A percentile compares a stretch with the other conserved stretches of the same genome.
Evolutionary conservation across 225 moss, liverwort and hornwort species (phyloP).

Genomic region (Sphagnum tenellum): DNA sequence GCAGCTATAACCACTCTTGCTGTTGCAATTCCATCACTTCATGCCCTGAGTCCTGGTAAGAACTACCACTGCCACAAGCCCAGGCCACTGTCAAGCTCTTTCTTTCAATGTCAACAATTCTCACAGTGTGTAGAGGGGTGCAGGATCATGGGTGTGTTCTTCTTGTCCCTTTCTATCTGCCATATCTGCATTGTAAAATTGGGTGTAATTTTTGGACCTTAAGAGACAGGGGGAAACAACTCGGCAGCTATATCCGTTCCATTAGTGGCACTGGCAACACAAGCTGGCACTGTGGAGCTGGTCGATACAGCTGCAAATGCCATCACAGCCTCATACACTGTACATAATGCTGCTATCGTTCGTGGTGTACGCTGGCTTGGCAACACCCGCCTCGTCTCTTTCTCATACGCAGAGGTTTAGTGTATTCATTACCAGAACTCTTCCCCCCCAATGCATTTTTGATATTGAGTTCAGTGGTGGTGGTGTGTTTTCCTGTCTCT

Average conservation of each 20-base stretch:
- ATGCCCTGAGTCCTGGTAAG: conserved; percentile 65
- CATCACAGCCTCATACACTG: conserved; percentile 78
- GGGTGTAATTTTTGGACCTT: no score
- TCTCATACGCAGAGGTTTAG: conserved; percentile 78
- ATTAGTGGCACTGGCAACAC: conserved; percentile 91
- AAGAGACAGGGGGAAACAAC: conserved; percentile 61
- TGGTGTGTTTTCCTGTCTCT: no score
- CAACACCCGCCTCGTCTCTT: conserved; percentile 86
- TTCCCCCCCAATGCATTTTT: no score
- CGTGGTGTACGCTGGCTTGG: conserved; percentile 98
- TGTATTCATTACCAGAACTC: no score
- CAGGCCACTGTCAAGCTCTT: no score
- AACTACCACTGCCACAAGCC: neutral
- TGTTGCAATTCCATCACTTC: conserved; percentile 84
- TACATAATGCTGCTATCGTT: conserved; percentile 67
- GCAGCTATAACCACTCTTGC: conserved; percentile 87
- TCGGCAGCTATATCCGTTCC: conserved; percentile 91
- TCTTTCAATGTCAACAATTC: no score
- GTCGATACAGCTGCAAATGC: conserved; percentile 92
- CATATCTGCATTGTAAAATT: no score
- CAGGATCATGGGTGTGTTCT: no score
- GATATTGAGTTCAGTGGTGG: no score
- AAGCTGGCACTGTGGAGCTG: conserved; percentile 88
- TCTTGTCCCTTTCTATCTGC: no score
- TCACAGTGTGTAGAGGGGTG: no score